Conservation (phyloP, 2,329 filamentous ascomycete species). For the Nannizzia gypsea region DNA sequence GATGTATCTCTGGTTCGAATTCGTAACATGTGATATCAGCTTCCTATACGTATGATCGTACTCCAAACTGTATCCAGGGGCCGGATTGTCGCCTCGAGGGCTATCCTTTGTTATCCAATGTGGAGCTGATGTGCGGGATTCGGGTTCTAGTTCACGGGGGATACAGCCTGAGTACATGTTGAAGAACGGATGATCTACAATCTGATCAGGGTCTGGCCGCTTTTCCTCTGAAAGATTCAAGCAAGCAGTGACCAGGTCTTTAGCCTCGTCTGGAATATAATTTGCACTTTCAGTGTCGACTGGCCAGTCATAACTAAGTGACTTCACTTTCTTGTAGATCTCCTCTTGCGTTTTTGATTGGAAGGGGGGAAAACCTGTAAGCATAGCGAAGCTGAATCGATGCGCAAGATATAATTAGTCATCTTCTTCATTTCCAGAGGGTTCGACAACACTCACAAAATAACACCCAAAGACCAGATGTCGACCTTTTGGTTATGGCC, state of each 20-base stretch:
- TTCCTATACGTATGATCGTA: conserved; percentile 28
- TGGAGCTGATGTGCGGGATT: conserved; percentile 30
- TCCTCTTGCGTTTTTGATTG: conserved; percentile 56
- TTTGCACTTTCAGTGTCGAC: conserved; percentile 33
- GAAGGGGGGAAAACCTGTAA: conserved; percentile 91
- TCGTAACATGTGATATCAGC: conserved; percentile 27
- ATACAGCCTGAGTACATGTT: conserved; percentile 40
- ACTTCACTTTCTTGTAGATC: conserved; percentile 40
- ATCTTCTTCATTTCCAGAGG: neutral
- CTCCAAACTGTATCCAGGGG: conserved; percentile 34
- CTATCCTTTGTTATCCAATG: conserved; percentile 32
- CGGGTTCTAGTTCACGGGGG: conserved; percentile 32
- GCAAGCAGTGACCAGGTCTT: conserved; percentile 37
- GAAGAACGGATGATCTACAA: conserved; percentile 41
- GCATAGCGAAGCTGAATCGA: conserved; percentile 67
- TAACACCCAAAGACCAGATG: conserved; percentile 95
- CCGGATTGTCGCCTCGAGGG: conserved; percentile 36
- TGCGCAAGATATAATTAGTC: conserved; percentile 13
- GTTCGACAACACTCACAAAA: conserved; percentile 53
- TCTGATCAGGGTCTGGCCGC: conserved; percentile 38
- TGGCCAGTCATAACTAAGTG: conserved; percentile 39
- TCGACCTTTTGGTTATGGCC: conserved; percentile 97
- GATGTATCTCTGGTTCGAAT: conserved; percentile 27
- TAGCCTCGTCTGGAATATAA: conserved; percentile 39
- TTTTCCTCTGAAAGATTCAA: conserved; percentile 39